Evolutionary conservation across 176 grass and related monocot genomes (phyloP).

Genomic region (Aegilops bicornis): DNA sequence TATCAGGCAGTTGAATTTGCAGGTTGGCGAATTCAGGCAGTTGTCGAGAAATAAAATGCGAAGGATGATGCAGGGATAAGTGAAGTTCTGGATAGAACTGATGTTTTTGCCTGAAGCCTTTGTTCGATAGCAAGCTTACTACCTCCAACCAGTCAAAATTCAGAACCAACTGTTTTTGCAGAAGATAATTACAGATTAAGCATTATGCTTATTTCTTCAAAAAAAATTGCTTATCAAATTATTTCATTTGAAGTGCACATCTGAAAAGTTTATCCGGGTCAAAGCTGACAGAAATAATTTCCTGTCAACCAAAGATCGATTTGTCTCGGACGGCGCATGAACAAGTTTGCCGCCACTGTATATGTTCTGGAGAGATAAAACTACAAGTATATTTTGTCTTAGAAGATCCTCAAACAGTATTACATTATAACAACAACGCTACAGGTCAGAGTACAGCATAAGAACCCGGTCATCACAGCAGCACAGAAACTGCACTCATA

Average conservation of each 20-base stretch:
- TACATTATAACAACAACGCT: slow-evolving; percentile 19
- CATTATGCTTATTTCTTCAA: too few relatives aligned
- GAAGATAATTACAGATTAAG: background rate
- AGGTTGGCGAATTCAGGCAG: background rate
- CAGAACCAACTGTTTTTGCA: background rate
- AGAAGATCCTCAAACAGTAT: slow-evolving; percentile 14
- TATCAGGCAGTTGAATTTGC: background rate
- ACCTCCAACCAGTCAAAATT: too few relatives aligned
- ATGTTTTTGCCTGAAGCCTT: background rate
- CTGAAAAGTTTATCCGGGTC: background rate
- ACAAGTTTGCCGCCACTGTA: background rate
- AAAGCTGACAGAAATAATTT: background rate
- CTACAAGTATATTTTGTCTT: slow-evolving; percentile 16
- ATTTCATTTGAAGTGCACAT: background rate
- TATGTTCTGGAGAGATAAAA: background rate
- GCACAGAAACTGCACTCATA: slow-evolving; percentile 26
- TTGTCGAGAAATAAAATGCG: background rate
- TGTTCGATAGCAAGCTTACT: too few relatives aligned
- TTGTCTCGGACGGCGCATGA: background rate
- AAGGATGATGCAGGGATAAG: background rate
- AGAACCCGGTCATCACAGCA: slow-evolving; percentile 10
- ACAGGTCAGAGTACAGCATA: slow-evolving; percentile 11
- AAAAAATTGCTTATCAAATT: too few relatives aligned
- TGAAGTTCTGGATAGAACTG: background rate
- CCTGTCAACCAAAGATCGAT: background rate